These are phyloP conservation scores for Myrica gale DNA, from an alignment of 306 rosid species.

Conservation along the genomic window DNA sequence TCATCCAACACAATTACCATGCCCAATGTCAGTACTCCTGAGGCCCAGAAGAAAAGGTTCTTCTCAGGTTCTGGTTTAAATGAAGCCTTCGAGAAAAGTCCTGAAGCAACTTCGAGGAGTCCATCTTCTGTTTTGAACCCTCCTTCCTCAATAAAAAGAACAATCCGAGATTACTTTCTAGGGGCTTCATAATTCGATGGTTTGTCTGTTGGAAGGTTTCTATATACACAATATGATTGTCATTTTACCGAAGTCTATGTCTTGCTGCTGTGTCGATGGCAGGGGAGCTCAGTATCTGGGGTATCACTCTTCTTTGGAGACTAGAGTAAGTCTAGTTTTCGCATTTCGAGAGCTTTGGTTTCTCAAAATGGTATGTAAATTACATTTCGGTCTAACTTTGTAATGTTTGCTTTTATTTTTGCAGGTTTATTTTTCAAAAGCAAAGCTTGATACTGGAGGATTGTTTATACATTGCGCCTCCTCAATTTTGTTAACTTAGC, in stretches of 20 bases:
- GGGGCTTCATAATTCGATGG: slow-evolving; percentile 33
- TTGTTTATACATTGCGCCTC: slow-evolving; percentile 3
- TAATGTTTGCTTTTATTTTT: slow-evolving; percentile 15
- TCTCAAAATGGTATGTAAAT: not conserved
- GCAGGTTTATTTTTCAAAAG: slow-evolving; percentile 41
- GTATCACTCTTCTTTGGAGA: slow-evolving; percentile 7
- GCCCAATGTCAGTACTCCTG: slow-evolving; percentile 53
- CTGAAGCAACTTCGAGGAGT: slow-evolving; percentile 70
- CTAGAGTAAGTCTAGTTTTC: slow-evolving; percentile 34
- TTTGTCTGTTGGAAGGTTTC: not conserved
- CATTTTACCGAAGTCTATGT: slow-evolving; percentile 10
- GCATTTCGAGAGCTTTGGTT: not conserved
- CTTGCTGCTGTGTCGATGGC: slow-evolving; percentile 16
- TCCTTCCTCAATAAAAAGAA: slow-evolving; percentile 77
- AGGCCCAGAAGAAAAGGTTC: slow-evolving; percentile 41
- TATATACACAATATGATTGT: slow-evolving; percentile 11
- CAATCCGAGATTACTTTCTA: slow-evolving; percentile 81
- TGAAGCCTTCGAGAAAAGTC: slow-evolving; percentile 56
- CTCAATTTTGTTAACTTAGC: not conserved
- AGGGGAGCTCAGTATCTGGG: slow-evolving; percentile 7
- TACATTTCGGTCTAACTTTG: not conserved
- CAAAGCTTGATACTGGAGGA: slow-evolving; percentile 22
- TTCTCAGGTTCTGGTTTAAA: slow-evolving; percentile 33
- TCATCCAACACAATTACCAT: slow-evolving; percentile 38
- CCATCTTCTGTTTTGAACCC: slow-evolving; percentile 92